Evolutionary conservation across 352 stramenopile species (phyloP).

Genomic region (Globisporangium polare): DNA sequence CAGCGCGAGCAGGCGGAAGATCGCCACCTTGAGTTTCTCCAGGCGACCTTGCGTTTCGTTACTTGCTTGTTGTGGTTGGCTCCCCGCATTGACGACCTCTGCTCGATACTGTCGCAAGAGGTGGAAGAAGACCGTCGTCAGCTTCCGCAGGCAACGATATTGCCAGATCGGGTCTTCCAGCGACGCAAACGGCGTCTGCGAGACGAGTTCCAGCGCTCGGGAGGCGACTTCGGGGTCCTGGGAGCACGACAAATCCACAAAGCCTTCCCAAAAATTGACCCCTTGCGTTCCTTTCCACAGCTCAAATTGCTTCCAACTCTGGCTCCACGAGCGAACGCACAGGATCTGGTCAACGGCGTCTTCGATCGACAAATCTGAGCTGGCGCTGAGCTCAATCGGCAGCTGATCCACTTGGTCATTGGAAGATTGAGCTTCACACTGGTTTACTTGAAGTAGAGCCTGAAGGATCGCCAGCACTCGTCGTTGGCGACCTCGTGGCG

Average conservation of each 20-base stretch:
- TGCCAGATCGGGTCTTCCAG: constrained; percentile 75
- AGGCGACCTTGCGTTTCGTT: constrained; percentile 22
- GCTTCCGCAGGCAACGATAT: constrained; percentile 62
- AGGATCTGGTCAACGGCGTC: constrained; percentile 32
- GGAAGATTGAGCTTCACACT: constrained; percentile 16
- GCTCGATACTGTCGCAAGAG: constrained; percentile 44
- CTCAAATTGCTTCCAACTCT: constrained; percentile 33
- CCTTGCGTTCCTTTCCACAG: constrained; percentile 48
- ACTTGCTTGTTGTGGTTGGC: not conserved
- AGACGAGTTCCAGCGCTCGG: constrained; percentile 46
- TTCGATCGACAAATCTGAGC: constrained; percentile 3
- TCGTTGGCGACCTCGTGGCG: constrained; percentile 21
- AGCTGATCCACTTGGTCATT: constrained; percentile 6
- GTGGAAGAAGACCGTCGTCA: constrained; percentile 54
- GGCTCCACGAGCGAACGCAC: constrained; percentile 25
- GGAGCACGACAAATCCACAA: constrained; percentile 51
- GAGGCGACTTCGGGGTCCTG: constrained; percentile 33
- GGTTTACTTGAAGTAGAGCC: constrained; percentile 29
- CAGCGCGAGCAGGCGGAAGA: constrained; percentile 46
- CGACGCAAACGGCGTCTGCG: constrained; percentile 49
- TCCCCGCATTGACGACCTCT: constrained; percentile 25
- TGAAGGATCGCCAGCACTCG: constrained; percentile 39
- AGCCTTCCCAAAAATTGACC: constrained; percentile 55
- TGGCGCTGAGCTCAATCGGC: constrained; percentile 19
- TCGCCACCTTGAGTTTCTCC: constrained; percentile 39